These are phyloP conservation scores for Candida stauntonica DNA, from an alignment of 805 yeast genomes.

Conservation along the genomic window DNA sequence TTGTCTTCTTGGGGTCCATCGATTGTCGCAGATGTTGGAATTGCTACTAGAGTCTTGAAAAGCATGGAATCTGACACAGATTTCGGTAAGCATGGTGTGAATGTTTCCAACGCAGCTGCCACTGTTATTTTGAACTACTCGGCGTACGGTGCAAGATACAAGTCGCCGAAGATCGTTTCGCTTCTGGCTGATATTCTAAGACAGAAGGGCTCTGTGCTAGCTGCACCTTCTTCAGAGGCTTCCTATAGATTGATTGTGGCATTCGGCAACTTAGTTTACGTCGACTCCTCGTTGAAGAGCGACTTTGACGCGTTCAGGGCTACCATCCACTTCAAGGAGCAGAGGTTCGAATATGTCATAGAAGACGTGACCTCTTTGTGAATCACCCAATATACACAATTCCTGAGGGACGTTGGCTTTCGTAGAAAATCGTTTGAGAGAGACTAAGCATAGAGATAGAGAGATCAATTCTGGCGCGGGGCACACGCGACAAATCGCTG, in stretches of 20 bases:
- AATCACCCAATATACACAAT: no score
- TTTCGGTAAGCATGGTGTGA: conserved; percentile 20
- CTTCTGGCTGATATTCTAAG: conserved; percentile 29
- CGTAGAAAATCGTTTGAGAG: no score
- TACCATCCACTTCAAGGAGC: conserved; percentile 9
- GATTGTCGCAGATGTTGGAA: conserved; percentile 38
- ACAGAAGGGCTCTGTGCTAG: conserved; percentile 26
- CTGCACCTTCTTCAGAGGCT: conserved; percentile 51
- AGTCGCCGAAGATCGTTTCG: conserved; percentile 28
- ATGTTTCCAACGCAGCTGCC: conserved; percentile 39
- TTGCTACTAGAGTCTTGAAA: conserved; percentile 33
- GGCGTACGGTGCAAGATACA: conserved; percentile 32
- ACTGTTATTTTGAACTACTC: conserved; percentile 49
- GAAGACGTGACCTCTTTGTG: conserved; percentile 12
- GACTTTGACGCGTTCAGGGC: conserved; percentile 14
- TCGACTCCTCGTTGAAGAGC: conserved; percentile 27
- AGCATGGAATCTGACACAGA: conserved; percentile 18
- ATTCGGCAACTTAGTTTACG: conserved; percentile 51
- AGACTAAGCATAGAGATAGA: no score
- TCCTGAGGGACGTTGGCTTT: no score
- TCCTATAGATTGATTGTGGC: conserved; percentile 61
- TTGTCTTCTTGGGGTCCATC: conserved; percentile 44
- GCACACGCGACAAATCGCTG: no score
- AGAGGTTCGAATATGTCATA: conserved; percentile 20
- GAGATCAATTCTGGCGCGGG: no score